Percentiles rank a stretch among this genome's conserved stretches.
Conservation (phyloP, 148 eudicot genomes). For the Rhododendron williamsianum region DNA sequence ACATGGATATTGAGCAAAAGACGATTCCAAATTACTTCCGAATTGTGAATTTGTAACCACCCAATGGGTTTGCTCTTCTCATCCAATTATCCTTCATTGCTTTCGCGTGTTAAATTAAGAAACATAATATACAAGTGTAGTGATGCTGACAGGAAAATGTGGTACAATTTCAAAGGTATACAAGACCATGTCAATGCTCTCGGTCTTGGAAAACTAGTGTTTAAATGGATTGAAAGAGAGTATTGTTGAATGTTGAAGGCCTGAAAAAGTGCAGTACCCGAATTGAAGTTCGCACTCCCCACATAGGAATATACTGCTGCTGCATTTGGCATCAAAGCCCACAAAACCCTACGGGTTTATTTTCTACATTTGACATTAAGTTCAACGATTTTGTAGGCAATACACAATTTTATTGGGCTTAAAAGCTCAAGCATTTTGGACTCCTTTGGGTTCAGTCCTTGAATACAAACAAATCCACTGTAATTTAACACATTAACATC, state of each 20-base stretch:
- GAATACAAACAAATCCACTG: background rate
- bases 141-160: background rate
- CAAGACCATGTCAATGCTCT: background rate
- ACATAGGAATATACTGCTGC: background rate
- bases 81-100: background rate
- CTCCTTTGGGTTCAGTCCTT: background rate
- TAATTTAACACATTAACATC: background rate
- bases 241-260: background rate
- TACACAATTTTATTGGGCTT: background rate
- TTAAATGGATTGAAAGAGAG: background rate
- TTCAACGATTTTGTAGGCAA: background rate
- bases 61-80: background rate
- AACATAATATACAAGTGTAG: background rate
- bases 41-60: background rate
- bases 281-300: background rate
- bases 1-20: background rate
- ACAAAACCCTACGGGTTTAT: background rate
- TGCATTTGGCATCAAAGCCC: background rate
- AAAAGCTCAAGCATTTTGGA: background rate
- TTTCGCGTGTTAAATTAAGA: background rate
- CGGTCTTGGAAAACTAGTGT: background rate
- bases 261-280: background rate
- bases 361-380: background rate
- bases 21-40: background rate
- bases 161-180: background rate